Evolutionary conservation across 2,329 filamentous ascomycete genomes (phyloP), one percentile per base, ranked within the genome.

Genomic region (Colletotrichum higginsianum): DNA sequence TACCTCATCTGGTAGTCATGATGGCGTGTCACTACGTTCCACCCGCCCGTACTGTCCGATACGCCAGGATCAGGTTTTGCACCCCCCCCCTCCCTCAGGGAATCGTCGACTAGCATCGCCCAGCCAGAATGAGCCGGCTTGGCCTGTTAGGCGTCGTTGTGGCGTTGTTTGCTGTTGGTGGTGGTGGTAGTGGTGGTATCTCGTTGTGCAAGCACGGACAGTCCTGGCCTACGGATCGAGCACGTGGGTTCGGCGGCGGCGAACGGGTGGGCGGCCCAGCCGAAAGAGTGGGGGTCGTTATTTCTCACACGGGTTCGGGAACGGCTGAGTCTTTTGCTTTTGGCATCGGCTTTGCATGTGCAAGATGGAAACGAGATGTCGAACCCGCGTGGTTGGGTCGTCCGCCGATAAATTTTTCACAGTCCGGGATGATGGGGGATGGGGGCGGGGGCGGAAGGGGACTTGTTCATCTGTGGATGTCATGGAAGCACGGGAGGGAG

Each of bases 211-310:
- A 61, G n/a, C 30, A 57, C 65, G 18, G 46, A 23, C 55, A 44
- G 46, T 71, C 68, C 65, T 68, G 58, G 58, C 68, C 68, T 68
- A 68, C 58, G 65, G 66, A 68, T 47, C 16, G 18, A 71, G 68
- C 68, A 71, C 68, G 68, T 71, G 68, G 68, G 53, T 23, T 68
- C 68, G 65, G 58, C 7, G 35, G 44, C 57, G 44, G 64, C 50
- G 40, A 58, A 47, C 57, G 46, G 52, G 38, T 58, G 65, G 64
- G 49, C 23, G 52, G 68, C 35, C n/a, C 50, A 58, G 58, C 65
- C 58, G 65, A 30, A 30, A 7, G 8, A 38, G 68, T 58, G 65
- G 65, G 65, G 58, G 21, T 26, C 6, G 9, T 38, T 3, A 26
- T 16, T 44, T 26, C 9, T 30, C 26, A 68, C 30, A 40, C 53